Evolutionary conservation across 2,329 filamentous ascomycete species (phyloP).

Genomic region (Xylaria sp.): DNA sequence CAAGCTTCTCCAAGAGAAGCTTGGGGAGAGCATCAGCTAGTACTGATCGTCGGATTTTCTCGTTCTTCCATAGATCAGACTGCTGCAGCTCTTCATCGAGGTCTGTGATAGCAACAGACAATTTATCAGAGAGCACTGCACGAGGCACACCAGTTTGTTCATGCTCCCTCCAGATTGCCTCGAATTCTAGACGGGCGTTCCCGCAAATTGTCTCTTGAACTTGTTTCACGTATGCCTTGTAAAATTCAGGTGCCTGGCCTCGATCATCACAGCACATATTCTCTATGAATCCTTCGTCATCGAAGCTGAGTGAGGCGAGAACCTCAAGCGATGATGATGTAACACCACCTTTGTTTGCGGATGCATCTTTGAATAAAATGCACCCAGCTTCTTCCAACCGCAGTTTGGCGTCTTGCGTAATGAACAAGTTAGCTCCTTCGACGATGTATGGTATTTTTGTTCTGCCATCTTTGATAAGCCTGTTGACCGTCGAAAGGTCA

Average conservation of each 20-base stretch:
- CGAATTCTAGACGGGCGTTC: slow-evolving; percentile 93
- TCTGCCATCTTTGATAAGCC: slow-evolving; percentile 91
- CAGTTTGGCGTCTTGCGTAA: slow-evolving; percentile 97
- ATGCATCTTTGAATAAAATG: slow-evolving; percentile 96
- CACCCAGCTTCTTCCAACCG: slow-evolving; percentile 95
- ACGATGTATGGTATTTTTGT: slow-evolving; percentile 91
- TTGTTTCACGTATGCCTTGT: slow-evolving; percentile 89
- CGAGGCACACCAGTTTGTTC: slow-evolving; percentile 81
- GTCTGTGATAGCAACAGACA: slow-evolving; percentile 93
- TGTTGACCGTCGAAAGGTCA: slow-evolving; percentile 83
- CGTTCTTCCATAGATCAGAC: slow-evolving; percentile 89
- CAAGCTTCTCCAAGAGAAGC: slow-evolving; percentile 87
- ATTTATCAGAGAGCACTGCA: slow-evolving; percentile 89
- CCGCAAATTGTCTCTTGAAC: slow-evolving; percentile 91
- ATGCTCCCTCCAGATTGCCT: slow-evolving; percentile 97
- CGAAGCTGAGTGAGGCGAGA: slow-evolving; percentile 91
- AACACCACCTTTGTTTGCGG: slow-evolving; percentile 97
- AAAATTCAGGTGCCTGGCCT: slow-evolving; percentile 87
- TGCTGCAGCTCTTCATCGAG: slow-evolving; percentile 96
- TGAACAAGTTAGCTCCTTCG: slow-evolving; percentile 97
- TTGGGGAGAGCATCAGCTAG: slow-evolving; percentile 86
- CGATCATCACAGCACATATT: slow-evolving; percentile 87
- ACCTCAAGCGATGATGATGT: slow-evolving; percentile 98
- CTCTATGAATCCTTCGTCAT: slow-evolving; percentile 85
- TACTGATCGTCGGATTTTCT: slow-evolving; percentile 79